Conservation (phyloP, 2,329 filamentous ascomycete species). For the Curvularia hawaiiensis region DNA sequence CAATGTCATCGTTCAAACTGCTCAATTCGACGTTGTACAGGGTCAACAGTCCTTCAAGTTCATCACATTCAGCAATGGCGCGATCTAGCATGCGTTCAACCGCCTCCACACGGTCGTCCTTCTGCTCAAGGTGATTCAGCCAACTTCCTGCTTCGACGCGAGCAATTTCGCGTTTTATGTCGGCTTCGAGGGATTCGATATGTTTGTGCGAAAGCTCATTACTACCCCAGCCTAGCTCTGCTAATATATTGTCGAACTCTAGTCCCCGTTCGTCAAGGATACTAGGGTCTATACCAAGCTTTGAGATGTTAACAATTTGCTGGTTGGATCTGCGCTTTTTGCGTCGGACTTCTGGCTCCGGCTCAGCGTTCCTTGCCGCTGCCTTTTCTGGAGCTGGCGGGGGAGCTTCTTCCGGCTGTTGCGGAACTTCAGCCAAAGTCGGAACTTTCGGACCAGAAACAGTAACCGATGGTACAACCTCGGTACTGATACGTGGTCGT, state of each 20-base stretch:
- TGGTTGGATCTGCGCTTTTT: slow-evolving; percentile 72
- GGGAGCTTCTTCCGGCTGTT: slow-evolving; percentile 43
- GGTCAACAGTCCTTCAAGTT: slow-evolving; percentile 91
- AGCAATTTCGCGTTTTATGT: slow-evolving; percentile 85
- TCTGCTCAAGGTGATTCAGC: slow-evolving; percentile 80
- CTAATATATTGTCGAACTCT: slow-evolving; percentile 81
- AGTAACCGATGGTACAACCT: slow-evolving; percentile 43
- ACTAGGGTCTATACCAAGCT: slow-evolving; percentile 75
- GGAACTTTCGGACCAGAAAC: slow-evolving; percentile 41
- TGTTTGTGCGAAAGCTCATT: slow-evolving; percentile 75
- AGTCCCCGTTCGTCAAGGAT: slow-evolving; percentile 77
- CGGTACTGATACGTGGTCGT: slow-evolving; percentile 37
- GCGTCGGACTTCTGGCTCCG: slow-evolving; percentile 56
- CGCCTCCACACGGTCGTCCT: slow-evolving; percentile 86
- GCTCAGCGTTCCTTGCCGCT: slow-evolving; percentile 22
- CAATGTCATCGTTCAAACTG: slow-evolving; percentile 92
- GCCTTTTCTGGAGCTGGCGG: slow-evolving; percentile 42
- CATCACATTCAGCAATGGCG: slow-evolving; percentile 93
- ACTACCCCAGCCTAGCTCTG: slow-evolving; percentile 88
- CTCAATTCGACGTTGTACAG: slow-evolving; percentile 88
- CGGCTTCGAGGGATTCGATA: slow-evolving; percentile 79
- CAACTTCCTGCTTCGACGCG: slow-evolving; percentile 92
- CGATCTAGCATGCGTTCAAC: slow-evolving; percentile 86
- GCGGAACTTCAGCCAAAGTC: slow-evolving; percentile 19
- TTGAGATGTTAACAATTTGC: slow-evolving; percentile 77